phyloP scores from a whole-genome alignment of 2,329 filamentous ascomycete genomes.

The Pezicula radicicola region DNA sequence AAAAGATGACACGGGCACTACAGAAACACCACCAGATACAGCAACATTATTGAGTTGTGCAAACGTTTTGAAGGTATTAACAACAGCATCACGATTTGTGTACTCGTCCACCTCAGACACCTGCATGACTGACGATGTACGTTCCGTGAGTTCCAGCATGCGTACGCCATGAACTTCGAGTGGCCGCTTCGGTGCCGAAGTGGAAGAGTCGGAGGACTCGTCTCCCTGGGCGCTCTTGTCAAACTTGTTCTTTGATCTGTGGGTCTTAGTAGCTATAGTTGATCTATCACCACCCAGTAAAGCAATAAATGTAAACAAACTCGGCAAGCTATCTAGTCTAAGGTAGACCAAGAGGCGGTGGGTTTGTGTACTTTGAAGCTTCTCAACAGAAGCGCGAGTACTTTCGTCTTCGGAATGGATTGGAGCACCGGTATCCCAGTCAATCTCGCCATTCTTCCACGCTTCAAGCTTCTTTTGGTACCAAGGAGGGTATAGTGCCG shows the following conservation, averaged over 20 bases:
- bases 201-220: conserved; percentile 18
- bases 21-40: conserved; percentile 75
- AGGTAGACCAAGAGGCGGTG: conserved; percentile 75
- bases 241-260: conserved; percentile 29
- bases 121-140: conserved; percentile 93
- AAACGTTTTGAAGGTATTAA: conserved; percentile 89
- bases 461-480: conserved; percentile 71
- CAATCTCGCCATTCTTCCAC: conserved; percentile 83
- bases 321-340: conserved; percentile 79
- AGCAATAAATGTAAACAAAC: conserved; percentile 77
- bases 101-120: conserved; percentile 79
- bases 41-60: conserved; percentile 80
- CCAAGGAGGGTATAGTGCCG: conserved; percentile 71
- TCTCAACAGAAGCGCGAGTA: conserved; percentile 36
- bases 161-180: conserved; percentile 67
- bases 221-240: conserved; percentile 23
- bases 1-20: conserved; percentile 75
- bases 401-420: conserved; percentile 35
- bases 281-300: conserved; percentile 61
- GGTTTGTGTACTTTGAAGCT: conserved; percentile 48
- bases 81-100: conserved; percentile 72
- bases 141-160: conserved; percentile 82
- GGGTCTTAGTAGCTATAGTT: conserved; percentile 26
- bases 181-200: conserved; percentile 14
- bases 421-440: conserved; percentile 68